These are phyloP conservation scores for Hypoxylon fuscum DNA, from an alignment of 495 filamentous ascomycete species.

Conservation along the genomic window DNA sequence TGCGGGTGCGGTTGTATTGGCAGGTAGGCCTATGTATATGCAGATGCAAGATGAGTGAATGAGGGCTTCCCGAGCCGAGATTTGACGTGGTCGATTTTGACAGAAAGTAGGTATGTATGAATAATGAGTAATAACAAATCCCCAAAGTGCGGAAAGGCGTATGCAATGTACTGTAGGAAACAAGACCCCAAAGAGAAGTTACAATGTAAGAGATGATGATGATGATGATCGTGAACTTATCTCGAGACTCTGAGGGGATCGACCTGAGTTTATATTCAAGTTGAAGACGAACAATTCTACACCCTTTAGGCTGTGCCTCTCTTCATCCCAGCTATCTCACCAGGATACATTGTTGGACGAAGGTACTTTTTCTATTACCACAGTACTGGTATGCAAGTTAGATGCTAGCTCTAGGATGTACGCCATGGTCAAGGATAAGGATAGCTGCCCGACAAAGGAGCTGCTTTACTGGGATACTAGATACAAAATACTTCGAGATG, in stretches of 20 bases:
- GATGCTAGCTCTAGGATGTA: conserved; percentile 16
- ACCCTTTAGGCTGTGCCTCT: not conserved
- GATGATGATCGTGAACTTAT: conserved; percentile 5
- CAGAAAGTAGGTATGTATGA: conserved; percentile 7
- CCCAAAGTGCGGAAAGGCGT: not conserved
- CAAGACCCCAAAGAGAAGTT: conserved; percentile 11
- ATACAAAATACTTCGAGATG: conserved; percentile 12
- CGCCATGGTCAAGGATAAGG: conserved; percentile 29
- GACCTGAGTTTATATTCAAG: conserved; percentile 27
- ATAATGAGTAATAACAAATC: conserved; percentile 1
- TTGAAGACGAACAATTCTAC: not conserved
- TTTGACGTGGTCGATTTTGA: conserved; percentile 26
- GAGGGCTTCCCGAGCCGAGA: conserved; percentile 45
- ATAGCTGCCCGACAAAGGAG: conserved; percentile 8
- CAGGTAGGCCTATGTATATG: conserved; percentile 16
- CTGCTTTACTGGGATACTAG: not conserved
- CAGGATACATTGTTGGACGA: conserved; percentile 8
- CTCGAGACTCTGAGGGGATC: conserved; percentile 10
- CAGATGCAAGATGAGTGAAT: conserved; percentile 41
- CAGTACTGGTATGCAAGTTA: conserved; percentile 1
- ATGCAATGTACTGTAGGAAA: conserved; percentile 14
- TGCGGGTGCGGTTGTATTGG: conserved; percentile 32
- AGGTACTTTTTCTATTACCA: conserved; percentile 4
- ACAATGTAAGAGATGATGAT: conserved; percentile 5
- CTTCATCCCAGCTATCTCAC: conserved; percentile 3